These are phyloP conservation scores for Pugionium cornutum DNA, from an alignment of 345 rosid species.

Conservation along the genomic window DNA sequence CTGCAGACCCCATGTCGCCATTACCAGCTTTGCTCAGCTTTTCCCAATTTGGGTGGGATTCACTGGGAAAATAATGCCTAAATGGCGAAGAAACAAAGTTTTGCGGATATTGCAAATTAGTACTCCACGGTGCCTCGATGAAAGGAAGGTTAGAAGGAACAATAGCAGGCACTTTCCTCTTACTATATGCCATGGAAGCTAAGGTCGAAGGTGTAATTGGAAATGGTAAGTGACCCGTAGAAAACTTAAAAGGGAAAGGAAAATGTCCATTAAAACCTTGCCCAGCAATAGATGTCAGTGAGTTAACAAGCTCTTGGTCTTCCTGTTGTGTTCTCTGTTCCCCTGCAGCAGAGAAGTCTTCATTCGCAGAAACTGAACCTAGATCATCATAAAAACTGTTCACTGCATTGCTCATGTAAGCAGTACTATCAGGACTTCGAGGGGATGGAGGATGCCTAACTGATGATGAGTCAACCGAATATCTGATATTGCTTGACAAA, in stretches of 20 bases:
- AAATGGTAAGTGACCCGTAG: constrained; percentile 61
- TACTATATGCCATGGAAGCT: constrained; percentile 69
- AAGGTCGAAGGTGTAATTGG: constrained; percentile 55
- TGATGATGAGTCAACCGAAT: constrained; percentile 51
- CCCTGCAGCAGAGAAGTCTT: constrained; percentile 50
- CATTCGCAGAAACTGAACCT: constrained; percentile 48
- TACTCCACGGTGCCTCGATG: constrained; percentile 57
- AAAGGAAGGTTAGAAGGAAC: constrained; percentile 62
- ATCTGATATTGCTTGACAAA: constrained; percentile 44
- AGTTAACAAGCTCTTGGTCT: constrained; percentile 75
- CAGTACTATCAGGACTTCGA: constrained; percentile 50
- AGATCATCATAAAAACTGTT: constrained; percentile 57
- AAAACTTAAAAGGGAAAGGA: constrained; percentile 51
- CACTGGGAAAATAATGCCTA: constrained; percentile 66
- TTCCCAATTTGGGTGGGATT: constrained; percentile 54
- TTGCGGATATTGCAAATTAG: constrained; percentile 67
- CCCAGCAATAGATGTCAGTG: constrained; percentile 59
- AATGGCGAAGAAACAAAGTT: constrained; percentile 57
- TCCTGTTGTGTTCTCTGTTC: constrained; percentile 71
- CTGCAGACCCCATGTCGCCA: constrained; percentile 51
- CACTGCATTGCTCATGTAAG: constrained; percentile 50
- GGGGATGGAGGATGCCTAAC: constrained; percentile 47
- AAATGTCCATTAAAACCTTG: constrained; percentile 73
- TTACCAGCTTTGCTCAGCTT: constrained; percentile 48
- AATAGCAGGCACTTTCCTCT: constrained; percentile 64